Conservation (phyloP, 345 rosid genomes). For the Salix exigua region DNA sequence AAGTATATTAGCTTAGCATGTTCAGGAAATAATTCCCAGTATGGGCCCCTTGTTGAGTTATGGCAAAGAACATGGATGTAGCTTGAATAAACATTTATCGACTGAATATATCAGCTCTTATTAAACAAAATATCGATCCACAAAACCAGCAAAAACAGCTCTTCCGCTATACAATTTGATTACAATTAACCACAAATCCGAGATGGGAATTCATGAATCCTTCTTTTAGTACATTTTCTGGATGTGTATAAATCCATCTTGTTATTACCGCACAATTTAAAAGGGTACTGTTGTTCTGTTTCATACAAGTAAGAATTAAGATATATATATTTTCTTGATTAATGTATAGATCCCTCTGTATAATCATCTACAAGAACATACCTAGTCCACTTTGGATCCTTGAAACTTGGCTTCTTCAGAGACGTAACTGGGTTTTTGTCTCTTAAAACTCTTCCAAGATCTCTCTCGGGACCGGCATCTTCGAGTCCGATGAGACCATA, state of each 20-base stretch:
- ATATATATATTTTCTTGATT: background rate
- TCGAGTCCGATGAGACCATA: background rate
- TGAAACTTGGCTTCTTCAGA: background rate
- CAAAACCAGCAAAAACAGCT: constrained; percentile 12
- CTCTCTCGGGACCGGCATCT: background rate
- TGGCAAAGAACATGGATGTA: background rate
- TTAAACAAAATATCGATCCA: constrained; percentile 13
- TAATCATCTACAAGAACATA: constrained; percentile 9
- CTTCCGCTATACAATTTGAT: constrained; percentile 13
- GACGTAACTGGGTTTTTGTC: background rate
- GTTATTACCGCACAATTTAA: constrained; percentile 14
- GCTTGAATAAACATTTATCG: background rate
- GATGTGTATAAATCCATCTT: background rate
- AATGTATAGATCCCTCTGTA: background rate
- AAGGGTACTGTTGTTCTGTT: background rate
- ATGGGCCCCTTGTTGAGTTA: background rate
- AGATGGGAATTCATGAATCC: constrained; percentile 12
- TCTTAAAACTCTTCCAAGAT: background rate
- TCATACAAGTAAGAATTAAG: background rate
- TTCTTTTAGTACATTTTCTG: background rate
- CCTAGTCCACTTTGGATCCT: background rate
- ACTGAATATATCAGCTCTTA: background rate
- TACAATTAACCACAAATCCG: constrained; percentile 11
- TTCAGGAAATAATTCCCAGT: background rate
- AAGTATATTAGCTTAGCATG: background rate